Base-by-base conservation (phyloP, 2,329 filamentous ascomycete species). In the Colletotrichum sidae region DNA sequence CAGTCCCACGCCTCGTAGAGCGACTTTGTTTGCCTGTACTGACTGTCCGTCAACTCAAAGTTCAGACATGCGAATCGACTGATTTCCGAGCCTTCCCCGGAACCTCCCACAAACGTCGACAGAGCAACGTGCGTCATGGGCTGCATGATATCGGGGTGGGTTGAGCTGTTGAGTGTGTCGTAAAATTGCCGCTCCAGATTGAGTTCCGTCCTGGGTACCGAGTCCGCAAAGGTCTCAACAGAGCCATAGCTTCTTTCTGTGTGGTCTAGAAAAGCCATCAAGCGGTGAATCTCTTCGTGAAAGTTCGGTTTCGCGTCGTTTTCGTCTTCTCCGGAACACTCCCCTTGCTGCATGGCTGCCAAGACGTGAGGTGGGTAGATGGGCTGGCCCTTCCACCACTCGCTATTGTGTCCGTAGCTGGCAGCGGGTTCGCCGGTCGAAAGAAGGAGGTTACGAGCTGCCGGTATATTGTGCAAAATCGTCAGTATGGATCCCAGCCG, bases 191-290 rank as follows among this genome's bases (percentile, higher is more conserved):
- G 78, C 60, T 81, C 80, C 17, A 76, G 73, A 8, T 78, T 78
- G 15, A 69, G 67, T 39, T 65, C 71, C n/a, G 73, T 67, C 33
- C 70, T 74, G 25, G 80, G 74, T 11, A 77, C 74, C 38, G 78
- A 68, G 11, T 80, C 75, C 5, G 77, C 73, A 6, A 89, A 73
- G 6, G 78, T 76, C 60, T 86, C 84, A 25, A 81, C 82, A 0
- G 84, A 85, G 12, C 85, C 88, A 68, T 89, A 89, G 47, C 83
- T 84, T 47, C 88, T 81, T 34, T 89, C 84, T 0, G 87, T 88
- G 9, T 75, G 78, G 61, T 90, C 88, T 3, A 90, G 79, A 67
- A 90, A 90, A 9, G 87, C 88, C 78, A 90, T 83, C 6, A 90
- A 73, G 12, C 88, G 85, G 69, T 90, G 88, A 2, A 89, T 69